Percentiles rank a stretch among this genome's conserved stretches.
These are phyloP conservation scores for Podaxis mareebaensis DNA, from an alignment of 768 basidiomycete species.

Conservation along the genomic window DNA sequence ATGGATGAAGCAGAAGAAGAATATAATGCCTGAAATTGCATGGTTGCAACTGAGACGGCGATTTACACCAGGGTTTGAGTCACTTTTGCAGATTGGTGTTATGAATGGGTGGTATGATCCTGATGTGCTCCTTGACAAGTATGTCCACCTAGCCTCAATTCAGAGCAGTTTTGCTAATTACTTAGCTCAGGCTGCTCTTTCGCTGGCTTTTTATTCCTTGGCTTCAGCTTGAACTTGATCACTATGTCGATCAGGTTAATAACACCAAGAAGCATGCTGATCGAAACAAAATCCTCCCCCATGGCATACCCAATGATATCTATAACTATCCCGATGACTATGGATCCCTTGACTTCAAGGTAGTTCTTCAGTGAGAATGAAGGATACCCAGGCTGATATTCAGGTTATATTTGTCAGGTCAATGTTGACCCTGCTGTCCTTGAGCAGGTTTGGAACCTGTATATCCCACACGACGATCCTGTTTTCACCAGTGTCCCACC, in stretches of 20 bases:
- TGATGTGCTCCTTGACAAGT: constrained; percentile 25
- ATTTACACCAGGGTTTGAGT: constrained; percentile 38
- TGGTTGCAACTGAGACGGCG: constrained; percentile 34
- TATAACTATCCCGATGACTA: constrained; percentile 27
- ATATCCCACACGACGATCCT: too few species aligned
- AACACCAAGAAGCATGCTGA: constrained; percentile 24
- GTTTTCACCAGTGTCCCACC: too few species aligned
- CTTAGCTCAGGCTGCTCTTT: constrained; percentile 35
- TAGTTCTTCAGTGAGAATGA: constrained; percentile 10
- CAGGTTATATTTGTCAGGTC: background rate
- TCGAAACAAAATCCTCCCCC: constrained; percentile 38
- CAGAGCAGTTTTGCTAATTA: background rate
- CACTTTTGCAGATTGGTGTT: constrained; percentile 31
- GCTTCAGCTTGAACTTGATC: constrained; percentile 39
- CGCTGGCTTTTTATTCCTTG: constrained; percentile 42
- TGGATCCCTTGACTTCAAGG: constrained; percentile 35
- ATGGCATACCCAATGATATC: constrained; percentile 39
- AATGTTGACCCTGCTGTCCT: too few species aligned
- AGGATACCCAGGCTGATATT: too few species aligned
- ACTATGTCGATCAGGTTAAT: constrained; percentile 26
- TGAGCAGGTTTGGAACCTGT: too few species aligned
- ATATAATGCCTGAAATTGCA: constrained; percentile 41
- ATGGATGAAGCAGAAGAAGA: constrained; percentile 36
- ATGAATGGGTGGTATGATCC: constrained; percentile 30
- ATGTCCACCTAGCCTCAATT: background rate